Conservation (phyloP, 1,139 yeast genomes). For the Lodderomyces parapsilosis region DNA sequence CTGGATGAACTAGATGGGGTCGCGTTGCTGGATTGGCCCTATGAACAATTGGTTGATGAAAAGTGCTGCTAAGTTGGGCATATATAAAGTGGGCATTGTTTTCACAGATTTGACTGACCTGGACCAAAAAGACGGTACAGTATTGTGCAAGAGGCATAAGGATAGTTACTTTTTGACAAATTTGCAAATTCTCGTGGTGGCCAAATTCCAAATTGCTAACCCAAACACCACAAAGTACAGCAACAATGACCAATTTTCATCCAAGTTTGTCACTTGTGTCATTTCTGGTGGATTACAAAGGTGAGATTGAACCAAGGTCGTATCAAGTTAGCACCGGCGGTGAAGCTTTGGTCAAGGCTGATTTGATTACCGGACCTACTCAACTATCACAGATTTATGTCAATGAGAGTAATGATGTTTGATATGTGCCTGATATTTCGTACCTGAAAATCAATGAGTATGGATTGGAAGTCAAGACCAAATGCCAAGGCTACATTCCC, state of each 20-base stretch:
- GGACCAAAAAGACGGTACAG: conserved; percentile 84
- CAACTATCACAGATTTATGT: conserved; percentile 88
- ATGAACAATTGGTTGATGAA: conserved; percentile 52
- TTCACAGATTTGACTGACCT: conserved; percentile 90
- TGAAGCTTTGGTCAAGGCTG: conserved; percentile 85
- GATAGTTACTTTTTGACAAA: conserved; percentile 88
- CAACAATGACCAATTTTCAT: conserved; percentile 67
- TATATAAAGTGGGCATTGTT: conserved; percentile 74
- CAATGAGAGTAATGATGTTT: conserved; percentile 62
- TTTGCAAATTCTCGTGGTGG: conserved; percentile 83
- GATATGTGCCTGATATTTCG: conserved; percentile 94
- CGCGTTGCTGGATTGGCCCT: conserved; percentile 62
- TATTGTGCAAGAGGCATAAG: conserved; percentile 88
- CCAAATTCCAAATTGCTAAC: conserved; percentile 64
- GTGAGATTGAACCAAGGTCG: conserved; percentile 87
- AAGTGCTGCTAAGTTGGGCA: conserved; percentile 61
- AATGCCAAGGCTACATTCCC: conserved; percentile 97
- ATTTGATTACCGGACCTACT: conserved; percentile 80
- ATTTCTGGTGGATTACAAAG: conserved; percentile 80
- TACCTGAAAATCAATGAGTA: conserved; percentile 86
- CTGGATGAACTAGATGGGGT: conserved; percentile 83
- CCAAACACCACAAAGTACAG: conserved; percentile 72
- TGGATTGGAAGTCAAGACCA: conserved; percentile 77
- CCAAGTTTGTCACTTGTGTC: conserved; percentile 92
- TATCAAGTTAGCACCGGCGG: conserved; percentile 89